Evolutionary conservation across 306 rosid species (phyloP).

Genomic region (Quercus rubra): DNA sequence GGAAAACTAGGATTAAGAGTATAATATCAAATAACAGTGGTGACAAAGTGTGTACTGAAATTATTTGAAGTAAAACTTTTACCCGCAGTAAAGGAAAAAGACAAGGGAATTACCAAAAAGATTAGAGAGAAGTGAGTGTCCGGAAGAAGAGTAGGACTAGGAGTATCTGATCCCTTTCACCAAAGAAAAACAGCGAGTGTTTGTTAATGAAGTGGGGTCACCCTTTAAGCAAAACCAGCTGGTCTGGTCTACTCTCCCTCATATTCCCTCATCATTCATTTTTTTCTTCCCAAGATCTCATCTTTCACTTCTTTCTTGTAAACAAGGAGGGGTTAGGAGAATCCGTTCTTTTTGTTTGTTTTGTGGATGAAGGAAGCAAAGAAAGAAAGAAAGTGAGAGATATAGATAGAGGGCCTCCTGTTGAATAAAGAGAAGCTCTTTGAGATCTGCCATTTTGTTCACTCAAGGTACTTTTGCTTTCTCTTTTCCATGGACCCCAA

Average conservation of each 20-base stretch:
- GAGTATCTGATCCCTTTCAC: slow-evolving; percentile 6
- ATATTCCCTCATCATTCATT: slow-evolving; percentile 25
- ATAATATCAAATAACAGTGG: too few species aligned
- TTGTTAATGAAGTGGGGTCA: slow-evolving; percentile 41
- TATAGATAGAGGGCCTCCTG: slow-evolving; percentile 9
- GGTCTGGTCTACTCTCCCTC: slow-evolving; percentile 19
- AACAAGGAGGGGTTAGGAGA: not conserved
- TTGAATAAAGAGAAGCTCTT: slow-evolving; percentile 25
- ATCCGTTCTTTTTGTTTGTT: slow-evolving; percentile 29
- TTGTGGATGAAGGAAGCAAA: slow-evolving; percentile 14
- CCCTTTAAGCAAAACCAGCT: slow-evolving; percentile 49
- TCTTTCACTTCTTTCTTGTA: slow-evolving; percentile 16
- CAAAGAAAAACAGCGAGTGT: slow-evolving; percentile 8
- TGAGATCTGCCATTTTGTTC: slow-evolving; percentile 62
- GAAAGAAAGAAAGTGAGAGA: not conserved
- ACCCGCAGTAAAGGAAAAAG: not conserved
- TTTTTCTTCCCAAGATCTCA: slow-evolving; percentile 61
- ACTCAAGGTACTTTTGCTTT: slow-evolving; percentile 38
- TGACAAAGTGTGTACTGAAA: too few species aligned
- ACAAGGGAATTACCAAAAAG: not conserved
- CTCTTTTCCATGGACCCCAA: slow-evolving; percentile 17
- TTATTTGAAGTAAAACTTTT: not conserved
- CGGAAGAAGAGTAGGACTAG: not conserved
- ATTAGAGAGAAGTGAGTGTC: not conserved
- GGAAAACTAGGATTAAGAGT: too few species aligned